Conservation (phyloP, 345 rosid species). For the Boechera stricta region DNA sequence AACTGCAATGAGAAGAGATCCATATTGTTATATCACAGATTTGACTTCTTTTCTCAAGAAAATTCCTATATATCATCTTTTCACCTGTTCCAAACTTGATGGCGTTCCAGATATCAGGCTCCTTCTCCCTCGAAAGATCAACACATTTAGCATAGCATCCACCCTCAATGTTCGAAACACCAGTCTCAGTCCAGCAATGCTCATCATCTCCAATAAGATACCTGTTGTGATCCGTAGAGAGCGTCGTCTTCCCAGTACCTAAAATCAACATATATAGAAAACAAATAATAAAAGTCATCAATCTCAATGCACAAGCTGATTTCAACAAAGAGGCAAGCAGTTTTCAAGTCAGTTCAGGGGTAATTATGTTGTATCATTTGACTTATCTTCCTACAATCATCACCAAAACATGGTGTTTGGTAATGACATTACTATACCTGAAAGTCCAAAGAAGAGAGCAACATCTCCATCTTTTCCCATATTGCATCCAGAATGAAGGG, state of each 20-base stretch:
- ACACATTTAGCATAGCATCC: slow-evolving; percentile 99
- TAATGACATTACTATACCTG: slow-evolving; percentile 52
- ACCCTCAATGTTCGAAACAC: slow-evolving; percentile 98
- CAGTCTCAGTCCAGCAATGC: slow-evolving; percentile 91
- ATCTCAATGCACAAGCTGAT: slow-evolving; percentile 10
- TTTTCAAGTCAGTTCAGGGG: slow-evolving; percentile 16
- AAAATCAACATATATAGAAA: slow-evolving; percentile 11
- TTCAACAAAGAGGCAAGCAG: slow-evolving; percentile 33
- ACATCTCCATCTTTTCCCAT: slow-evolving; percentile 99
- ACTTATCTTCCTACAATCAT: slow-evolving; percentile 25
- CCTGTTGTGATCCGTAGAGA: slow-evolving; percentile 95
- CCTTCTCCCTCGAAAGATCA: slow-evolving; percentile 90
- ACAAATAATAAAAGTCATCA: background rate
- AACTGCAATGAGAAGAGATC: slow-evolving; percentile 50
- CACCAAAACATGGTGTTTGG: slow-evolving; percentile 10
- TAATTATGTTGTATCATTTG: slow-evolving; percentile 3
- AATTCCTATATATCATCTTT: background rate
- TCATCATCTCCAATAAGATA: slow-evolving; percentile 96
- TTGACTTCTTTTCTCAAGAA: background rate
- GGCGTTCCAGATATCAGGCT: slow-evolving; percentile 97
- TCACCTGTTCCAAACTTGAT: slow-evolving; percentile 95
- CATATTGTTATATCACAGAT: background rate
- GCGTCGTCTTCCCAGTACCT: slow-evolving; percentile 96
- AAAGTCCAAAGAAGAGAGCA: slow-evolving; percentile 99
- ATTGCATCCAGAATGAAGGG: slow-evolving; percentile 98